A percentile compares a stretch with the other conserved stretches of the same genome.
These are phyloP conservation scores for Dryadomyces quercus-mongolicae DNA, from an alignment of 2,329 filamentous ascomycete species.

Conservation along the genomic window DNA sequence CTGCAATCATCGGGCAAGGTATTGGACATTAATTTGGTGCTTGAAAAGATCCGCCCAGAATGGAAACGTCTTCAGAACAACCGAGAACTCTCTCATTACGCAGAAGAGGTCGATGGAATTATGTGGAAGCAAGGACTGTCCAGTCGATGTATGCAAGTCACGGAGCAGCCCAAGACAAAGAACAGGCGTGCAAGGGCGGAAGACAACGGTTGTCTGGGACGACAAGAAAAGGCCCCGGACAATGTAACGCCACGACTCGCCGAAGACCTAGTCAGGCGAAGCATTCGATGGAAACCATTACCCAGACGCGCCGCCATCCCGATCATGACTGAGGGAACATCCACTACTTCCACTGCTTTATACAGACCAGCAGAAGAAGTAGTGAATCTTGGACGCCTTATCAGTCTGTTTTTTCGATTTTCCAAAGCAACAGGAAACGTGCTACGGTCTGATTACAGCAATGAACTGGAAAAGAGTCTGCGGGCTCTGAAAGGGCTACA, in stretches of 20 bases:
- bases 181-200: neutral
- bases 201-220: neutral
- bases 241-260: neutral
- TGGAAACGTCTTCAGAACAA: conserved; percentile 38
- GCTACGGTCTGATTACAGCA: neutral
- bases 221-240: neutral
- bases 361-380: neutral
- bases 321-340: no score
- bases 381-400: neutral
- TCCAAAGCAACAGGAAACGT: neutral
- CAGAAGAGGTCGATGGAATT: conserved; percentile 29
- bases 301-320: neutral
- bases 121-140: conserved; percentile 13
- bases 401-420: neutral
- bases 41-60: conserved; percentile 27
- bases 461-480: neutral
- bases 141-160: neutral
- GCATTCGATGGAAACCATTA: neutral
- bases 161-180: neutral
- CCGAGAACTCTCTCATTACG: conserved; percentile 28
- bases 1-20: conserved; percentile 5
- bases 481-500: neutral
- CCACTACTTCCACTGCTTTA: no score
- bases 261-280: neutral
- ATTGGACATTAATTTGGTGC: conserved; percentile 25